Percentiles rank a stretch among this genome's conserved stretches.
These are phyloP conservation scores for Coemansia sp. DNA, from an alignment of 192 early-diverging fungal species.

Conservation along the genomic window DNA sequence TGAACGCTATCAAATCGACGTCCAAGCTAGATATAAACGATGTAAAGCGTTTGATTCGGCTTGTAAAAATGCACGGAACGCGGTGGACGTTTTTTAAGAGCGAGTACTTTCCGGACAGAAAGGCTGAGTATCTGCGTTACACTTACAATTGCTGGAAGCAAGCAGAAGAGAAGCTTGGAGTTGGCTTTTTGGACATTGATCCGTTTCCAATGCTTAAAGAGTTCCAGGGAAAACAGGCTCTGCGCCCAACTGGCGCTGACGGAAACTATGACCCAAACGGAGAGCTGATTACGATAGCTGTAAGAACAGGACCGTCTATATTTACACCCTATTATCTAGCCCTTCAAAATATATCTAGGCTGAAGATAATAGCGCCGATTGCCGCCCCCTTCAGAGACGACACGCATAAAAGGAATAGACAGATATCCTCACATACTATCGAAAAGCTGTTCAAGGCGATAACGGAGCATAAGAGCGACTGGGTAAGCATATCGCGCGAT, in stretches of 20 bases:
- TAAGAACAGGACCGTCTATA: neutral
- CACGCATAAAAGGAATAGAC: neutral
- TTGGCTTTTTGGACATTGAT: constrained; percentile 26
- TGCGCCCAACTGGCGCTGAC: constrained; percentile 38
- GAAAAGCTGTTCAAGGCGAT: constrained; percentile 42
- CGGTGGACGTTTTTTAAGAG: constrained; percentile 21
- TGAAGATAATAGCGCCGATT: neutral
- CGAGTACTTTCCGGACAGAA: constrained; percentile 18
- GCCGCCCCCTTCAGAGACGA: neutral
- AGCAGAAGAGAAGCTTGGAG: constrained; percentile 16
- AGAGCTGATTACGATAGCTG: constrained; percentile 7
- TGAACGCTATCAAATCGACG: neutral
- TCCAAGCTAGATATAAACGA: constrained; percentile 11
- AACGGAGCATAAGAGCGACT: constrained; percentile 30
- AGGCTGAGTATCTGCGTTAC: constrained; percentile 1
- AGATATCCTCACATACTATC: constrained; percentile 3
- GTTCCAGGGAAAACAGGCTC: constrained; percentile 22
- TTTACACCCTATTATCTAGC: constrained; percentile 37
- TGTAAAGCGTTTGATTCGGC: constrained; percentile 13
- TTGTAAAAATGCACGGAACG: constrained; percentile 23
- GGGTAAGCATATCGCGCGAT: constrained; percentile 41
- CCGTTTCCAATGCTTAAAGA: constrained; percentile 29
- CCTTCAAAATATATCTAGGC: constrained; percentile 3
- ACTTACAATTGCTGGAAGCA: constrained; percentile 20
- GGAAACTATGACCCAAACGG: constrained; percentile 37